Base-by-base conservation (phyloP, 176 grass and related monocot species). In the Carex parvula region DNA sequence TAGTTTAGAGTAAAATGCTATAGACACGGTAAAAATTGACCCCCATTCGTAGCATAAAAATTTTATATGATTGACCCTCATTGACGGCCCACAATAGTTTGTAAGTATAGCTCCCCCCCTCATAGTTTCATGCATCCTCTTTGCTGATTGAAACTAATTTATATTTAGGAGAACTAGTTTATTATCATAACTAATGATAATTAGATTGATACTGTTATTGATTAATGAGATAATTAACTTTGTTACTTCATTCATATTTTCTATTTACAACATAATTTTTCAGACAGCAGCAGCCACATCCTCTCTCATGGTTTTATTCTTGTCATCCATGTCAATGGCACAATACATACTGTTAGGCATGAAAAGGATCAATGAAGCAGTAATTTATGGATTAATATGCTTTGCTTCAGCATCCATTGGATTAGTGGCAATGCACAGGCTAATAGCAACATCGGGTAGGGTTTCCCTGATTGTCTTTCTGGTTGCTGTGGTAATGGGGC, bases 281-380 rank as follows among this genome's bases (percentile, higher is more conserved):
- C 79, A 94, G 92, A 92, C 85, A 1, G 90, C 94, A 8, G 86
- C 92, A 17, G 91, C 88, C 13, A 94, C 92, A 6, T 82, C 91
- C 39, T 87, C 85, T 16, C 88, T 97, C 39, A 97, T 97, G 90
- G 90, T 94, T 6, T 82, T 94, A 4, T 97, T 97, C 85, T 97
- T 87, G 1, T 72, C 92, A 13, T 94, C 92, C 0, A 97, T 97
- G 94, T 92, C 94, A 21, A 97, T 92, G 94, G 90, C 84, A 12
- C 91, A 97, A 89, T 97, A 87, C 82, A 72, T 91, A 24, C 80
- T 97, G 64, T 81, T 97, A 29, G 94, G 88, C 69, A 90, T 94
- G 94, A 12, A 42, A 2, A 88, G 70, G 18, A 86, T 97, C 21
- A 70, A 64, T 1, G 79, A 90, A 80, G 88, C 94, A 1, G 60